Base-by-base conservation (phyloP, 495 filamentous ascomycete genomes). In the Parmelia sp. region DNA sequence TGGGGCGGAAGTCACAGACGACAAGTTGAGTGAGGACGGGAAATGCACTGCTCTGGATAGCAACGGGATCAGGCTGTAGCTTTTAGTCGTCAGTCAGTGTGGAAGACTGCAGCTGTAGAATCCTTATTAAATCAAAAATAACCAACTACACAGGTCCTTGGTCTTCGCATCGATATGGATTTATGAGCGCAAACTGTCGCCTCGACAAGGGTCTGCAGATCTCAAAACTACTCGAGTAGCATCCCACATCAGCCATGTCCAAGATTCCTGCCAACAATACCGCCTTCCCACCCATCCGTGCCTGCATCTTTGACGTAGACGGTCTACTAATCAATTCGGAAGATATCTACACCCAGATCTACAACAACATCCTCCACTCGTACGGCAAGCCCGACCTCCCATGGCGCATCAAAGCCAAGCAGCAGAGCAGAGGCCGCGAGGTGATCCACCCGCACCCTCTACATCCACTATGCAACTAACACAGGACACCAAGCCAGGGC, bases 281-380 rank as follows among this genome's bases (percentile, higher is more conserved):
- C 68, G 67, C 68, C 45, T 74, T 78, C 45, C 74, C 75, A 2
- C 71, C 72, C 36, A 64, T 78, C 66, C 75, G 77, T 45, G 77
- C 77, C 67, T 78, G 77, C 64, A 75, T 79, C 45, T 79, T 79
- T 65, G 77, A 79, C 66, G 69, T 79, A 53, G 77, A 79, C 65
- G 77, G 77, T 14, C 71, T 74, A 27, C 73, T 79, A 25, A 74
- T 79, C 61, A 73, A 79, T 61, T 72, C 77, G 29, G 77, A 79
- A 70, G 77, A 77, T 66, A 74, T 79, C 49, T 71, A 73, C 61
- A 74, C 71, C 27, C 61, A 66, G 27, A 71, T 71, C 55, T 69
- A 65, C 44, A 76, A 78, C 69, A 56, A 69, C 31, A 55, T 78
- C 40, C 74, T 78, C 12, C 44, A 64, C 57, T 66, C 70, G 29